Conservation (phyloP, 225 moss, liverwort and hornwort species). For the Pleurozium schreberi region DNA sequence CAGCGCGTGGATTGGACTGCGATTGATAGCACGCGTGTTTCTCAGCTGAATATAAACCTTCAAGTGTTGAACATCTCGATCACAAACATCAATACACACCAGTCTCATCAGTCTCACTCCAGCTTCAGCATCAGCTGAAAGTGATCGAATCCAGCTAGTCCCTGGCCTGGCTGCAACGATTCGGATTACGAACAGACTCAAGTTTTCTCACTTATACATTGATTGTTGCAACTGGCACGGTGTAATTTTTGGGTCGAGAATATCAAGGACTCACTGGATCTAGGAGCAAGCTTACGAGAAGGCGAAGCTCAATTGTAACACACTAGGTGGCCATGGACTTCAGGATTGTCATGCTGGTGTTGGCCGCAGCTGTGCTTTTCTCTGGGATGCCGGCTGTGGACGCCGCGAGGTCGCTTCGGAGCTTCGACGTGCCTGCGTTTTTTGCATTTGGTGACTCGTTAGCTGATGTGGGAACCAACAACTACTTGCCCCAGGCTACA, state of each 20-base stretch:
- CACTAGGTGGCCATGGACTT: slow-evolving; percentile 7
- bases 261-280: too few species aligned
- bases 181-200: not conserved
- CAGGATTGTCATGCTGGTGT: not conserved
- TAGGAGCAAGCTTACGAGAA: not conserved
- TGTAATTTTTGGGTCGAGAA: not conserved
- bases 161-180: not conserved
- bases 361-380: not conserved
- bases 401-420: not conserved
- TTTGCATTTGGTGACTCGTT: slow-evolving; percentile 20
- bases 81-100: not conserved
- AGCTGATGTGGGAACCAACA: slow-evolving; percentile 18
- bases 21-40: not conserved
- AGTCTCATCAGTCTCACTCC: too few species aligned
- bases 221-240: not conserved
- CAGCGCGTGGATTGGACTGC: too few species aligned
- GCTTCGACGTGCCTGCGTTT: slow-evolving; percentile 3
- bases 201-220: not conserved
- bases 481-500: not conserved
- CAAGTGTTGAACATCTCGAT: too few species aligned
- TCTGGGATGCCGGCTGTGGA: not conserved
- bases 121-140: not conserved
- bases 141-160: not conserved
- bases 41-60: not conserved
- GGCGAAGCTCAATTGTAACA: not conserved